Conservation (phyloP, 208 protist species). For the Acanthamoeba sp. region DNA sequence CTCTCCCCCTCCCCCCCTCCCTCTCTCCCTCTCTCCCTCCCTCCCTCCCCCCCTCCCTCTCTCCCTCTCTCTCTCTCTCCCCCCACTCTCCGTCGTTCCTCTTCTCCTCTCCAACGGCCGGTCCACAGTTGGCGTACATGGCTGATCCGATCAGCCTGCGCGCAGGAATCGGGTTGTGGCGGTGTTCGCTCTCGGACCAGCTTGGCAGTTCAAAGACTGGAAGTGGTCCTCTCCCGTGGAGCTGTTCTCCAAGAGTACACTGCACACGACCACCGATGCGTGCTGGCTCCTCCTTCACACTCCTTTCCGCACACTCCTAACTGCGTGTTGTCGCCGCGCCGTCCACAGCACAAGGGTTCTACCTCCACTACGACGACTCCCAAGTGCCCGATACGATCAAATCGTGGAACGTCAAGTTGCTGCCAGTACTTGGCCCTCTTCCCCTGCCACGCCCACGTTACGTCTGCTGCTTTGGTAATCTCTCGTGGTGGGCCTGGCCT, state of each 20-base stretch:
- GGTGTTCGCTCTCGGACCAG: slow-evolving; percentile 29
- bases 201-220: slow-evolving; percentile 66
- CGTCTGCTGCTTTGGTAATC: background rate
- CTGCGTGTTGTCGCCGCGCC: background rate
- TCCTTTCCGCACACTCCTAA: no score
- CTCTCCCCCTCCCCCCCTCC: no score
- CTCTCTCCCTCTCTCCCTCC: no score
- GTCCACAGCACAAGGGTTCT: slow-evolving; percentile 25
- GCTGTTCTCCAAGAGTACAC: slow-evolving; percentile 32
- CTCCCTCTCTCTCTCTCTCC: no score
- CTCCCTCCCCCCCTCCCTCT: no score
- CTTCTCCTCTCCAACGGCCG: no score
- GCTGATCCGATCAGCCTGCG: background rate
- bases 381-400: slow-evolving; percentile 42
- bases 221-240: slow-evolving; percentile 50
- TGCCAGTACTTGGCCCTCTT: background rate
- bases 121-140: background rate
- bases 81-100: no score
- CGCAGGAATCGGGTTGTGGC: slow-evolving; percentile 39
- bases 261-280: background rate
- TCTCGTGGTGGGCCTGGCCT: background rate
- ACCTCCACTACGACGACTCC: slow-evolving; percentile 13
- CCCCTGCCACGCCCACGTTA: background rate
- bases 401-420: slow-evolving; percentile 46
- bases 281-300: background rate